A percentile compares a stretch with the other conserved stretches of the same genome.
phyloP scores from a whole-genome alignment of 2,329 filamentous ascomycete genomes.

The Colletotrichum ledebouriae region DNA sequence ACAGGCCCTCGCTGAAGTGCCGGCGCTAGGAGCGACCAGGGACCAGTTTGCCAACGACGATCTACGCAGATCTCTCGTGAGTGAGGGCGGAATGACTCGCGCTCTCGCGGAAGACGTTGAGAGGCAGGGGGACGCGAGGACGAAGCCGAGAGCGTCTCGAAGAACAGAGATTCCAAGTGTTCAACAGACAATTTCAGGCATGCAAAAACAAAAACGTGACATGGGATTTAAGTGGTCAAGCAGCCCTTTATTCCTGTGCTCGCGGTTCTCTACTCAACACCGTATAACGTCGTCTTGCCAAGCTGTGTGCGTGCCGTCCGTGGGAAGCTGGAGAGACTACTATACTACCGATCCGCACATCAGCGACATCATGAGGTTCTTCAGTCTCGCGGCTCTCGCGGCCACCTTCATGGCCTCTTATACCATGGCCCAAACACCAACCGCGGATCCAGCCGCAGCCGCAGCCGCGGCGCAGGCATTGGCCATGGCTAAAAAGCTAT shows the following conservation, averaged over 20 bases:
- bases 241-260: conserved; percentile 7
- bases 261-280: conserved; percentile 4
- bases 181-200: conserved; percentile 5
- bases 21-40: not conserved
- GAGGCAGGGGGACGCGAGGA: not conserved
- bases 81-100: conserved; percentile 11
- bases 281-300: conserved; percentile 2
- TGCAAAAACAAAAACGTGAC: conserved; percentile 11
- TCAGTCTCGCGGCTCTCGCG: conserved; percentile 11
- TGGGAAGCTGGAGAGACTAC: not conserved
- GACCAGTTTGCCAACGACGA: conserved; percentile 5
- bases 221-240: conserved; percentile 20
- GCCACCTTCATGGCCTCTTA: conserved; percentile 4
- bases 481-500: conserved; percentile 35
- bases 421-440: conserved; percentile 4
- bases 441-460: not conserved
- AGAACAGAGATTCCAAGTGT: not conserved
- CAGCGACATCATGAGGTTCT: conserved; percentile 20
- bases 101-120: not conserved
- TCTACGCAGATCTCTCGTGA: conserved; percentile 15
- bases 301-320: conserved; percentile 5
- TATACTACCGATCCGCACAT: not conserved
- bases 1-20: conserved; percentile 6
- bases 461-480: conserved; percentile 14
- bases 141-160: not conserved